phyloP scores from a whole-genome alignment of 1,139 yeast genomes.

The Scheffersomyces illinoinensis region DNA sequence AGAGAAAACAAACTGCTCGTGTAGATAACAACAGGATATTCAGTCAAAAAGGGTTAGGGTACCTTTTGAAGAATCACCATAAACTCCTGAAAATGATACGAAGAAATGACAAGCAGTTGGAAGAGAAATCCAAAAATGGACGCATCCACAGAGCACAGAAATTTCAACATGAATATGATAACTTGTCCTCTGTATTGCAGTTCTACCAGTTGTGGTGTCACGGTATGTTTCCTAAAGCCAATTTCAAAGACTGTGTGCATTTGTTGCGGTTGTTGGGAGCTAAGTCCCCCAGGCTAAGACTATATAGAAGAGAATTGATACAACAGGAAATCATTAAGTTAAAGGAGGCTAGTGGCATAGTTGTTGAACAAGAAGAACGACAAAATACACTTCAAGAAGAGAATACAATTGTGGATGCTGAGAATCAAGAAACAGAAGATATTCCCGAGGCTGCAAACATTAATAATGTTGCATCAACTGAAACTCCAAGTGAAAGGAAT shows the following conservation, averaged over 20 bases:
- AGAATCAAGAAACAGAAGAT: slow-evolving; percentile 2
- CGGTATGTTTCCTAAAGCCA: slow-evolving; percentile 74
- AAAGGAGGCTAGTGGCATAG: slow-evolving; percentile 10
- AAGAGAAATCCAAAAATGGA: slow-evolving; percentile 13
- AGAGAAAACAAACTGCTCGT: slow-evolving; percentile 37
- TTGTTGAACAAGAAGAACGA: not conserved
- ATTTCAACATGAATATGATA: slow-evolving; percentile 42
- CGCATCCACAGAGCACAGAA: slow-evolving; percentile 20
- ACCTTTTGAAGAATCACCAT: slow-evolving; percentile 40
- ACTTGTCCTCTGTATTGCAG: slow-evolving; percentile 49
- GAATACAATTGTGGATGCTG: slow-evolving; percentile 1
- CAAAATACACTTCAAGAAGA: not conserved
- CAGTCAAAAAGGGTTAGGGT: slow-evolving; percentile 49
- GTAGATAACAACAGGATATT: slow-evolving; percentile 53
- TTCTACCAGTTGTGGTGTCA: slow-evolving; percentile 88
- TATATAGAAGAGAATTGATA: slow-evolving; percentile 39
- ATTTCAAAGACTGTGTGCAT: slow-evolving; percentile 59
- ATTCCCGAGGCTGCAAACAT: not conserved
- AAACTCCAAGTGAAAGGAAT: slow-evolving; percentile 12
- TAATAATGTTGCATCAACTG: slow-evolving; percentile 14
- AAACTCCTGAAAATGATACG: slow-evolving; percentile 30
- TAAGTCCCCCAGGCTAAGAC: slow-evolving; percentile 32
- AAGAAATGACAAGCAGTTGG: slow-evolving; percentile 29
- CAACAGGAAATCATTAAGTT: slow-evolving; percentile 36
- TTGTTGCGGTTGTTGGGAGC: slow-evolving; percentile 35